Evolutionary conservation across 441 rosid genomes (phyloP).

Genomic region (Erodium chrysanthum): DNA sequence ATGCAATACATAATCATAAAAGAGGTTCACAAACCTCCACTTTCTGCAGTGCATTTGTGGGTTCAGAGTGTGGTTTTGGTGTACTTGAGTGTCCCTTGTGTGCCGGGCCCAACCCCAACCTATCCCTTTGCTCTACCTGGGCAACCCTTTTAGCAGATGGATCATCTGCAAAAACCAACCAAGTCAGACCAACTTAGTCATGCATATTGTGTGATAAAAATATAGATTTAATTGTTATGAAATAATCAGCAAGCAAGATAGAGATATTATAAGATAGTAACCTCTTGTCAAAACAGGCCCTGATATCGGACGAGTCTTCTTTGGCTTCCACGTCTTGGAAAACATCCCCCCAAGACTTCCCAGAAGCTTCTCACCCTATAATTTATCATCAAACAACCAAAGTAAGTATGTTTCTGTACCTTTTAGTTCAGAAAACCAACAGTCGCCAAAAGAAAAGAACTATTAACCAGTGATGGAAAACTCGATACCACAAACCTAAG

Average conservation of each 20-base stretch:
- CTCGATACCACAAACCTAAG: not conserved
- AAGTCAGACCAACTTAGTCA: no score
- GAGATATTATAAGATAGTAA: constrained; percentile 15
- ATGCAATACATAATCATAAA: not conserved
- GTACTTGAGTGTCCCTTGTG: constrained; percentile 29
- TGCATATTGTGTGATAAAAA: not conserved
- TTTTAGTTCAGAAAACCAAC: not conserved
- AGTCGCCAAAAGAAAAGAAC: not conserved
- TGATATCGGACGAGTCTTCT: constrained; percentile 52
- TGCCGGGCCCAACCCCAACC: constrained; percentile 41
- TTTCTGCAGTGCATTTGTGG: constrained; percentile 45
- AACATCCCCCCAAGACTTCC: constrained; percentile 89
- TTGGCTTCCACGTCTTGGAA: constrained; percentile 87
- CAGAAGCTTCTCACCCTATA: constrained; percentile 88
- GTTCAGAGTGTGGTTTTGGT: constrained; percentile 27
- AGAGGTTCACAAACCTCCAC: constrained; percentile 41
- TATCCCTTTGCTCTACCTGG: constrained; percentile 52
- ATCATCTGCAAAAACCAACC: constrained; percentile 31
- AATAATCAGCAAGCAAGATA: not conserved
- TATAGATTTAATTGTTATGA: not conserved
- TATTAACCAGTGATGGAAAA: not conserved
- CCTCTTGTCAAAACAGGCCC: constrained; percentile 75
- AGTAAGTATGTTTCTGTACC: not conserved
- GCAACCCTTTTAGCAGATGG: constrained; percentile 30
- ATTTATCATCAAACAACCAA: constrained; percentile 17